These are phyloP conservation scores for Ilyonectria robusta DNA, from an alignment of 2,329 filamentous ascomycete species.

Conservation along the genomic window DNA sequence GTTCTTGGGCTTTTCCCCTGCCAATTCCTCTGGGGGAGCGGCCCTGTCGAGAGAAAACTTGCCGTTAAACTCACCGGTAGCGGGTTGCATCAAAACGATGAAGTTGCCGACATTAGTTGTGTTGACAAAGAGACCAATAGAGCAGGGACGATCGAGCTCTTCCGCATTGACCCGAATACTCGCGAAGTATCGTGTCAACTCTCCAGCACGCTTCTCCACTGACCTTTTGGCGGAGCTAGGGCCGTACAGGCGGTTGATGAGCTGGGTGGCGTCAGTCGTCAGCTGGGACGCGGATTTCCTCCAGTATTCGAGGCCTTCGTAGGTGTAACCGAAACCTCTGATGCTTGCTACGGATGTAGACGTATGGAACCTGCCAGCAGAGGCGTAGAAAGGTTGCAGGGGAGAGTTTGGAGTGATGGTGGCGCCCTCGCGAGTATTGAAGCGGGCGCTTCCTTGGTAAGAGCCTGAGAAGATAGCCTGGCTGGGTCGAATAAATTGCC, in stretches of 20 bases:
- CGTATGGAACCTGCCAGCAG: conserved; percentile 58
- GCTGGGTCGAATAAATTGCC: conserved; percentile 60
- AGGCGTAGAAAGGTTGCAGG: conserved; percentile 65
- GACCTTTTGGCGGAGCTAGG: conserved; percentile 13
- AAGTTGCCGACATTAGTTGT: conserved; percentile 53
- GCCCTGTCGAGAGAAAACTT: conserved; percentile 68
- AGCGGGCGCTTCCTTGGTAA: conserved; percentile 55
- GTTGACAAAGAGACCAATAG: conserved; percentile 53
- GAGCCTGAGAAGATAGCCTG: conserved; percentile 53
- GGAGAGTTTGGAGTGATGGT: conserved; percentile 59
- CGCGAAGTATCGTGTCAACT: conserved; percentile 53
- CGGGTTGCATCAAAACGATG: conserved; percentile 55
- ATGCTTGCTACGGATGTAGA: conserved; percentile 52
- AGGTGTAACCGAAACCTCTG: conserved; percentile 56
- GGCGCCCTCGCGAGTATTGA: conserved; percentile 57
- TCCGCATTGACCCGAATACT: conserved; percentile 51
- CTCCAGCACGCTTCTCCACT: conserved; percentile 27
- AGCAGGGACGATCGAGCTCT: conserved; percentile 54
- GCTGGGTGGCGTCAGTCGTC: conserved; percentile 44
- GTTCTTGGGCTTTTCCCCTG: conserved; percentile 26
- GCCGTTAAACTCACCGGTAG: conserved; percentile 49
- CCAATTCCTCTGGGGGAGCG: conserved; percentile 55
- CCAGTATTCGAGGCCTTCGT: conserved; percentile 56
- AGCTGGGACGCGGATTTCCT: conserved; percentile 41
- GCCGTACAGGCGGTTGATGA: conserved; percentile 55